Percentiles rank a stretch among this genome's conserved stretches.
These are phyloP conservation scores for Anthoceros angustus DNA, from an alignment of 225 moss, liverwort and hornwort species.

Conservation along the genomic window DNA sequence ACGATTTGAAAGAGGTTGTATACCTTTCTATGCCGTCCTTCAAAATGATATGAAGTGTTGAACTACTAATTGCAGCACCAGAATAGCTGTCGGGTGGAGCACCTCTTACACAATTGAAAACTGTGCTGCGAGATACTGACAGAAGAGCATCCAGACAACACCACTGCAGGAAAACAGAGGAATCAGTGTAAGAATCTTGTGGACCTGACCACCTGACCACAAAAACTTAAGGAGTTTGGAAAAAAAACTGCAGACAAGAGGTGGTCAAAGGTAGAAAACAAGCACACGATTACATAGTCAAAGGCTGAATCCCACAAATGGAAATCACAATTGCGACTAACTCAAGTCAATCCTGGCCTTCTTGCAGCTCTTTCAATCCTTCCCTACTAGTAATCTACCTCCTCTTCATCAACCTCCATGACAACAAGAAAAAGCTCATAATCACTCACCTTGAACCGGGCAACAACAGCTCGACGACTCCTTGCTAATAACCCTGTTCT, in stretches of 20 bases:
- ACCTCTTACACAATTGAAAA: background rate
- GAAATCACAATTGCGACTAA: too few relatives aligned
- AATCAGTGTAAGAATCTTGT: background rate
- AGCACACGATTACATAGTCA: too few relatives aligned
- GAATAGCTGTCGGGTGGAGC: background rate
- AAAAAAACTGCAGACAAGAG: too few relatives aligned
- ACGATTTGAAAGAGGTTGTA: background rate
- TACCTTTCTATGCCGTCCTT: background rate
- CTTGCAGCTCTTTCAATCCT: too few relatives aligned
- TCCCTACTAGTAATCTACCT: too few relatives aligned
- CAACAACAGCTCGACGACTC: constrained; percentile 31
- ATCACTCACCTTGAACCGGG: constrained; percentile 36
- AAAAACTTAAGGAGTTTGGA: too few relatives aligned
- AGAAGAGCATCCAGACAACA: background rate
- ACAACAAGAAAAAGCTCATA: too few relatives aligned
- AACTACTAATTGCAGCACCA: background rate
- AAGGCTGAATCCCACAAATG: too few relatives aligned
- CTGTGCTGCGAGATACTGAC: background rate
- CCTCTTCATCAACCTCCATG: too few relatives aligned
- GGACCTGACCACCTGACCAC: too few relatives aligned
- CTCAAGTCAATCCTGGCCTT: too few relatives aligned
- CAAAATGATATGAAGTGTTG: background rate
- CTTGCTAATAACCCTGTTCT: constrained; percentile 33
- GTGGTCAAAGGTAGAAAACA: too few relatives aligned
- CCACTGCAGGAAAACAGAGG: background rate